A percentile compares a stretch with the other conserved stretches of the same genome.
Evolutionary conservation across 164 flowering plant species (phyloP).

Genomic region (Taxillus chinensis): DNA sequence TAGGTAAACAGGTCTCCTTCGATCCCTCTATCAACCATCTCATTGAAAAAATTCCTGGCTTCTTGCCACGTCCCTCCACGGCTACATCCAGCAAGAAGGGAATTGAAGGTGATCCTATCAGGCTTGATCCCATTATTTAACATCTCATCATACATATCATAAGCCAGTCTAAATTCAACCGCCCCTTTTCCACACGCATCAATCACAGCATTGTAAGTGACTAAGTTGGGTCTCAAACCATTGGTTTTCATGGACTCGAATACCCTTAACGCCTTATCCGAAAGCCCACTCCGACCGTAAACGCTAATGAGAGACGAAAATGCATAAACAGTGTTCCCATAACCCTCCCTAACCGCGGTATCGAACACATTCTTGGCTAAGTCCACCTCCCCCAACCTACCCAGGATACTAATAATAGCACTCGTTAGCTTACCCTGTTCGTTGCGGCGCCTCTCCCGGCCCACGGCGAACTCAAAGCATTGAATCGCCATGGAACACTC

Average conservation of each 20-base stretch:
- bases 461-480: slow-evolving; percentile 65
- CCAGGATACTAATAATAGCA: slow-evolving; percentile 76
- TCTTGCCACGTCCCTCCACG: slow-evolving; percentile 80
- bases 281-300: slow-evolving; percentile 67
- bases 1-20: slow-evolving; percentile 81
- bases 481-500: slow-evolving; percentile 49
- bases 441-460: slow-evolving; percentile 35
- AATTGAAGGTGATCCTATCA: slow-evolving; percentile 86
- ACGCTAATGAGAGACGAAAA: slow-evolving; percentile 86
- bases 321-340: slow-evolving; percentile 82
- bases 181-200: slow-evolving; percentile 99
- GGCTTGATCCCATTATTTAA: slow-evolving; percentile 61
- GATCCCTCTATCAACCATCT: slow-evolving; percentile 70
- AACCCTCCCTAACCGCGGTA: slow-evolving; percentile 49
- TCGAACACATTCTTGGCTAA: slow-evolving; percentile 62
- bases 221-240: slow-evolving; percentile 81
- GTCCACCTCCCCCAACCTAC: slow-evolving; percentile 72
- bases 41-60: slow-evolving; percentile 53
- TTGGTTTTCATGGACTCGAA: slow-evolving; percentile 60
- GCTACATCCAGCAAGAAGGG: slow-evolving; percentile 83
- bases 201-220: slow-evolving; percentile 88
- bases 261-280: slow-evolving; percentile 55
- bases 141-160: slow-evolving; percentile 71
- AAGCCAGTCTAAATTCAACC: slow-evolving; percentile 47
- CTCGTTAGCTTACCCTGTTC: slow-evolving; percentile 80